phyloP scores from a whole-genome alignment of 345 rosid genomes.

The Cardiospermum halicacabum region DNA sequence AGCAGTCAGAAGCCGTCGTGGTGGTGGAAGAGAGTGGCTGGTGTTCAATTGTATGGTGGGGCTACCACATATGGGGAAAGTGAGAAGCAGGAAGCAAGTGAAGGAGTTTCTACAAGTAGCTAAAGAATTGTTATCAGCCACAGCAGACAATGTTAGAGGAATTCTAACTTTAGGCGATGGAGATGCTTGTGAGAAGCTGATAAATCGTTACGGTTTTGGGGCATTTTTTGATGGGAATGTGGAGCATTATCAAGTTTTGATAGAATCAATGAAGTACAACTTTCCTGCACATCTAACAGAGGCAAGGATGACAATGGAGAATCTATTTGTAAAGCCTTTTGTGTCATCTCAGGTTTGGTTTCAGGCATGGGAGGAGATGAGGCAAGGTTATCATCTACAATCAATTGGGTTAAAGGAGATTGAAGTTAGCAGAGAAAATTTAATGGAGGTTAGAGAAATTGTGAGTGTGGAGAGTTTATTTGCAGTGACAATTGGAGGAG shows the following conservation, averaged over 20 bases:
- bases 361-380: constrained; percentile 33
- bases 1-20: neutral
- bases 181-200: constrained; percentile 16
- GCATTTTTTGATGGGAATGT: constrained; percentile 27
- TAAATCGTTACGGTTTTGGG: constrained; percentile 18
- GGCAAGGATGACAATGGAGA: constrained; percentile 44
- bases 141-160: constrained; percentile 11
- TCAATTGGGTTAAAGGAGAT: constrained; percentile 16
- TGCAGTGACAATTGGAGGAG: constrained; percentile 36
- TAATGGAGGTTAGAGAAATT: constrained; percentile 40
- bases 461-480: constrained; percentile 27
- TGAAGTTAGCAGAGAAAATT: constrained; percentile 20
- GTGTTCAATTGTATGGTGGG: constrained; percentile 46
- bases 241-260: constrained; percentile 29
- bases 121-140: constrained; percentile 10
- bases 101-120: constrained; percentile 30
- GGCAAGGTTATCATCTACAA: constrained; percentile 7
- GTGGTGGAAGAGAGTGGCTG: constrained; percentile 27
- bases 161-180: constrained; percentile 37
- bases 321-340: constrained; percentile 37
- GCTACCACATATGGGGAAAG: constrained; percentile 44
- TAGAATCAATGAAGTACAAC: constrained; percentile 35
- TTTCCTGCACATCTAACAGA: constrained; percentile 25
- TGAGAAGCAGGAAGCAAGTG: constrained; percentile 25
- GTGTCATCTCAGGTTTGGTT: constrained; percentile 32